Evolutionary conservation across 1,284 basidiomycete species (phyloP).

Genomic region (Trichosporon inkin): DNA sequence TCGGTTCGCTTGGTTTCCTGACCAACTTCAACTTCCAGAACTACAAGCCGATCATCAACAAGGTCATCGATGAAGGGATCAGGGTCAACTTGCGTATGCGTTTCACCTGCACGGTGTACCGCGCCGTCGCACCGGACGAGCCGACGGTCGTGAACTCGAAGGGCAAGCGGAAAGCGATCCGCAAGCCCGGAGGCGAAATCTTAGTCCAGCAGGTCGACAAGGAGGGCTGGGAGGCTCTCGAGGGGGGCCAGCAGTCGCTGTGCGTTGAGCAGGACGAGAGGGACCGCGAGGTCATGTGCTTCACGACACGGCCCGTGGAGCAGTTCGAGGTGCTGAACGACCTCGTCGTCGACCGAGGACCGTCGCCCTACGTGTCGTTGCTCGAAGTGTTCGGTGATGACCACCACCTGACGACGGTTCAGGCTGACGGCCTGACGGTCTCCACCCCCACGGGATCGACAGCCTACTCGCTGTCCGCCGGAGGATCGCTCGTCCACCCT

Average conservation of each 20-base stretch:
- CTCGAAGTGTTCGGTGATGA: conserved; percentile 99
- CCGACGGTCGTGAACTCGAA: conserved; percentile 34
- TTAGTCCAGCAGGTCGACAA: conserved; percentile 84
- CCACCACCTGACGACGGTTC: conserved; percentile 98
- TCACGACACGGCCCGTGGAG: conserved; percentile 89
- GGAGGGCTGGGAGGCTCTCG: conserved; percentile 89
- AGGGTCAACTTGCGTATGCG: conserved; percentile 98
- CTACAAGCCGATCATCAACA: conserved; percentile 82
- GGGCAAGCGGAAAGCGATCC: conserved; percentile 71
- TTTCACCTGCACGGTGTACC: conserved; percentile 97
- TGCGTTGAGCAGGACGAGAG: conserved; percentile 47
- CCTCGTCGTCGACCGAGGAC: conserved; percentile 94
- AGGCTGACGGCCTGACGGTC: conserved; percentile 93
- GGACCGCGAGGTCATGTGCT: conserved; percentile 98
- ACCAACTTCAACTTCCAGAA: conserved; percentile 96
- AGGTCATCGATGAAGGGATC: conserved; percentile 85
- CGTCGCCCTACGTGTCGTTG: conserved; percentile 93
- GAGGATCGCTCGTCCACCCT: conserved; percentile 95
- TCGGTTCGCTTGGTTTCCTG: conserved; percentile 97
- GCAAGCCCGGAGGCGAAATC: conserved; percentile 87
- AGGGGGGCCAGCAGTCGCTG: conserved; percentile 54
- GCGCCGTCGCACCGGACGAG: conserved; percentile 70
- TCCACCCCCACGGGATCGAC: conserved; percentile 98
- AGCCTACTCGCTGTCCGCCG: conserved; percentile 96
- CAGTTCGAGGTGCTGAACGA: conserved; percentile 98